These are phyloP conservation scores for Dentipellis sp. DNA, from an alignment of 768 basidiomycete species.

Conservation along the genomic window DNA sequence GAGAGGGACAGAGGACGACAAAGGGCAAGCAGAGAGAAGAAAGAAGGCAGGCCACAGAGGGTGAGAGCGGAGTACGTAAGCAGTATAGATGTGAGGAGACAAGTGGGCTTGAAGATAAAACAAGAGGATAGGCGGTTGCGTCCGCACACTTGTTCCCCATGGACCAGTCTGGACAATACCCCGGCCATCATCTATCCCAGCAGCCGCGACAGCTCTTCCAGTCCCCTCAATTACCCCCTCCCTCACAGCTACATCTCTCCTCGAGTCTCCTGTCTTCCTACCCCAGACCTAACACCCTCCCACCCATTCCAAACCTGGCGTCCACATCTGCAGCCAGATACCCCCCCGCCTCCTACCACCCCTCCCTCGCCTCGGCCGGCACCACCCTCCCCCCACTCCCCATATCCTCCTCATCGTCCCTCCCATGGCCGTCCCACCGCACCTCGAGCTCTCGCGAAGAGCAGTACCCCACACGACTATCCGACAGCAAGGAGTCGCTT, in stretches of 20 bases:
- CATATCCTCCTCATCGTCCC: constrained; percentile 17
- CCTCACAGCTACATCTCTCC: constrained; percentile 30
- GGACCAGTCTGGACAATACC: constrained; percentile 19
- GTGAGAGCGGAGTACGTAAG: constrained; percentile 6
- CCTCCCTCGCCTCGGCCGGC: constrained; percentile 23
- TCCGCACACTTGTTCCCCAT: constrained; percentile 10
- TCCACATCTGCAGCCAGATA: constrained; percentile 21
- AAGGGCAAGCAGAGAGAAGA: neutral
- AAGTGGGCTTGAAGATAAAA: neutral
- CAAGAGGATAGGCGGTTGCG: neutral
- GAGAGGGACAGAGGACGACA: neutral
- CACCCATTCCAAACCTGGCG: constrained; percentile 25
- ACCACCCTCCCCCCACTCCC: constrained; percentile 21
- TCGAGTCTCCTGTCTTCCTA: constrained; percentile 21
- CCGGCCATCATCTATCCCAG: constrained; percentile 9
- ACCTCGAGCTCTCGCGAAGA: constrained; percentile 26
- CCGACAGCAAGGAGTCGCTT: constrained; percentile 18
- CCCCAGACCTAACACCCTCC: constrained; percentile 32
- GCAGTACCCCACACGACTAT: constrained; percentile 19
- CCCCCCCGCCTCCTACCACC: constrained; percentile 26
- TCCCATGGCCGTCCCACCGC: constrained; percentile 25
- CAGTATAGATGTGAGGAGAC: neutral
- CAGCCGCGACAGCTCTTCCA: constrained; percentile 25
- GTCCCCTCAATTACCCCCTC: constrained; percentile 34
- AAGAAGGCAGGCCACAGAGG: neutral